Percentiles rank a stretch among this genome's conserved stretches.
These are phyloP conservation scores for Pestalotiopsis sp. DNA, from an alignment of 2,329 filamentous ascomycete genomes.

Conservation along the genomic window DNA sequence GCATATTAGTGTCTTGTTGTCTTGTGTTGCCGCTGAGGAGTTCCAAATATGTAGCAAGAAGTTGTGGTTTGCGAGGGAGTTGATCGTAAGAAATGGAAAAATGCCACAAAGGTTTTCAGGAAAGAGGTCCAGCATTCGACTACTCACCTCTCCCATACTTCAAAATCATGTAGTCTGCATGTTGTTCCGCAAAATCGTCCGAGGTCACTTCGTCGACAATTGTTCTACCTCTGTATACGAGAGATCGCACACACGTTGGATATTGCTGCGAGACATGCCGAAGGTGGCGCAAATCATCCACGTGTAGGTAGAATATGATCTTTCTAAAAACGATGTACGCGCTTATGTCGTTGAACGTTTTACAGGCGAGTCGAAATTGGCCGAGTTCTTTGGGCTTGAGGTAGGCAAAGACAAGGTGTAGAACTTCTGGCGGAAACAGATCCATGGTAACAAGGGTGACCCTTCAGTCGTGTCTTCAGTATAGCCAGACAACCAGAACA, in stretches of 20 bases:
- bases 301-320: conserved; percentile 28
- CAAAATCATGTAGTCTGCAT: not conserved
- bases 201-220: conserved; percentile 2
- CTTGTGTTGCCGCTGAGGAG: too few relatives aligned
- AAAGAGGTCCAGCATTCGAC: too few relatives aligned
- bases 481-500: not conserved
- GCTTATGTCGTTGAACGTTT: conserved; percentile 24
- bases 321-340: conserved; percentile 43
- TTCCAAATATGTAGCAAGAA: too few relatives aligned
- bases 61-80: too few relatives aligned
- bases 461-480: not conserved
- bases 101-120: too few relatives aligned
- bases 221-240: conserved; percentile 26
- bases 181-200: not conserved
- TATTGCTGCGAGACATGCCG: conserved; percentile 24
- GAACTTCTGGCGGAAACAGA: conserved; percentile 20
- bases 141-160: not conserved
- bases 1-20: too few relatives aligned
- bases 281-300: conserved; percentile 26
- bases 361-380: conserved; percentile 28
- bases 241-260: conserved; percentile 24
- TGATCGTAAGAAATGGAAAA: too few relatives aligned
- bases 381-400: conserved; percentile 25
- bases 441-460: not conserved
- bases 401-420: conserved; percentile 28